Evolutionary conservation across 1,284 basidiomycete species (phyloP).

Genomic region (Papiliotrema terrestris): DNA sequence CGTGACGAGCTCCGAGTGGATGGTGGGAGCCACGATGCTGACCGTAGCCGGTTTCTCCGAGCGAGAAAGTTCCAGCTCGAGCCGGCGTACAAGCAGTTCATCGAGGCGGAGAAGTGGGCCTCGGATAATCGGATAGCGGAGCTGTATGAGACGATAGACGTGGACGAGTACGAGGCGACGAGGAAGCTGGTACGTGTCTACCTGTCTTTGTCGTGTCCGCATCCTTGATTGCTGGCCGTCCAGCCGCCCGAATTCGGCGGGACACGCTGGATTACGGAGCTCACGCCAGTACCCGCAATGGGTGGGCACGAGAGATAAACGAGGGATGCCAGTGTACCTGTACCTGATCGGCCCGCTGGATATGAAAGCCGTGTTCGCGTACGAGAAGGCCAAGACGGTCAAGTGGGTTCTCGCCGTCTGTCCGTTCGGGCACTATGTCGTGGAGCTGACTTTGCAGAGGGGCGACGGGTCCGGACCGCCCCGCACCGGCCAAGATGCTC

Average conservation of each 20-base stretch:
- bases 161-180: constrained; percentile 16
- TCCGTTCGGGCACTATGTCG: neutral
- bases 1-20: neutral
- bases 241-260: no score
- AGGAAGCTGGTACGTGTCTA: constrained; percentile 12
- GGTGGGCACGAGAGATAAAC: constrained; percentile 16
- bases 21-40: neutral
- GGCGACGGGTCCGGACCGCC: neutral
- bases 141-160: constrained; percentile 12
- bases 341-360: constrained; percentile 12
- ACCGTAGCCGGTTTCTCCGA: constrained; percentile 15
- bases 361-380: constrained; percentile 8
- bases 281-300: constrained; percentile 19
- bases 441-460: neutral
- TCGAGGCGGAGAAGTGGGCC: constrained; percentile 12
- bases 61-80: constrained; percentile 14
- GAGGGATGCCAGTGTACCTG: constrained; percentile 19
- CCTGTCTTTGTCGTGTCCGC: neutral
- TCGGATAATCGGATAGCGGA: constrained; percentile 8
- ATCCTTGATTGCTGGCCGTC: no score
- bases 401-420: constrained; percentile 6
- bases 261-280: no score
- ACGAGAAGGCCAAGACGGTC: constrained; percentile 11
- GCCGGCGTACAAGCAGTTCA: constrained; percentile 15
- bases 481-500: constrained; percentile 11